A percentile compares a stretch with the other conserved stretches of the same genome.
Evolutionary conservation across 495 filamentous ascomycete genomes (phyloP).

Genomic region (Articulospora tetracladia): DNA sequence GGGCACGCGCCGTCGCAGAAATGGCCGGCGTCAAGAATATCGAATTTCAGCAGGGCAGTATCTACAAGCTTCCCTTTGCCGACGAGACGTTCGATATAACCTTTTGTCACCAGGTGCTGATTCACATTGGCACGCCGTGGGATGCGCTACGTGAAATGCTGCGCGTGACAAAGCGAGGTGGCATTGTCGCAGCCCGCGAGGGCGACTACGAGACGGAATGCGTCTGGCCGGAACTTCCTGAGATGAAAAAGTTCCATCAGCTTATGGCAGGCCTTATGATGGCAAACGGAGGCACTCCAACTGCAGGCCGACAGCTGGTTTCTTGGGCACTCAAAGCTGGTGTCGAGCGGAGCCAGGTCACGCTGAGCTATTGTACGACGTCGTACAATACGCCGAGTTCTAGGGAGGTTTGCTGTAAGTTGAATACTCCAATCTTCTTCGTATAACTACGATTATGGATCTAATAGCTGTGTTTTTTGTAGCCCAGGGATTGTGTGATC

Average conservation of each 20-base stretch:
- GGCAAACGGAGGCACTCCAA: conserved; percentile 29
- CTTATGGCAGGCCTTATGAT: conserved; percentile 25
- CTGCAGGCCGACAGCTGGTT: conserved; percentile 35
- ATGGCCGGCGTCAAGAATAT: conserved; percentile 31
- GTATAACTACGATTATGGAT: conserved; percentile 7
- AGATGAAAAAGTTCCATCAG: conserved; percentile 31
- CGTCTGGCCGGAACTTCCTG: conserved; percentile 33
- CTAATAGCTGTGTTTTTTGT: conserved; percentile 14
- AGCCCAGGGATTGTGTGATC: conserved; percentile 32
- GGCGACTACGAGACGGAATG: conserved; percentile 33
- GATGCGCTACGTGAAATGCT: conserved; percentile 40
- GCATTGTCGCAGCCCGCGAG: conserved; percentile 40
- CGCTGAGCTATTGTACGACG: conserved; percentile 33
- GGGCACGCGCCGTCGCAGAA: conserved; percentile 29
- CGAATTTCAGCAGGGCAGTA: conserved; percentile 32
- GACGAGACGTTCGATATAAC: conserved; percentile 40
- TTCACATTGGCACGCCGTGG: conserved; percentile 33
- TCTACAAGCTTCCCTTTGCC: conserved; percentile 36
- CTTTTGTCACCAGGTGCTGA: conserved; percentile 36
- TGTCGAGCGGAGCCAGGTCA: conserved; percentile 31
- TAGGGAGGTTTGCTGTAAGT: conserved; percentile 37
- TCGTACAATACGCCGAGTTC: conserved; percentile 33
- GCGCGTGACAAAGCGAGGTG: conserved; percentile 36
- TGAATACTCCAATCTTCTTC: conserved; percentile 15
- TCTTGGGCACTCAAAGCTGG: conserved; percentile 40